Evolutionary conservation across 108 stramenopile species (phyloP), one percentile per base, ranked within the genome.

Genomic region (Schizochytrium sp.): DNA sequence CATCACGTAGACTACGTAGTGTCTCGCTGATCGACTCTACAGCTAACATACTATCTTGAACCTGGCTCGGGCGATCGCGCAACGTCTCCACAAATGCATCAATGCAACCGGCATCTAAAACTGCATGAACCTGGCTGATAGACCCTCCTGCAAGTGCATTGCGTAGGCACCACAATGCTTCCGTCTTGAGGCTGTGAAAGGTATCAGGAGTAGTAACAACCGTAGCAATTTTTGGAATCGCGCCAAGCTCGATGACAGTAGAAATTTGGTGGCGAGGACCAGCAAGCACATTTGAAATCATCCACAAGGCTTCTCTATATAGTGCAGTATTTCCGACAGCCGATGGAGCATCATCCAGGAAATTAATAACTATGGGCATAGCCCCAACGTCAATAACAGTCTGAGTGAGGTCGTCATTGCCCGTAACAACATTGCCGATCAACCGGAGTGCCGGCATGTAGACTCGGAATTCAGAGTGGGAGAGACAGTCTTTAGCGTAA

Each of bases 361-460:
- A 69, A 8, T 69, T 38, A 44, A 69, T 38, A 15, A 69, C 44
- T 38, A 44, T 2, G 15, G 64, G 64, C 19, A 69, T 7, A 44
- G 64, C 76, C n/a, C 28, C 28, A 0, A 55, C 0, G 47, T 83
- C 76, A 28, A 83, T 3, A 38, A 83, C 76, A 3, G 5, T 3
- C 28, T 83, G 76, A 5, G 76, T 83, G 17, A 55, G 76, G 8
- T 49, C 47, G 5, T 83, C 76, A 8, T 46, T 0, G 50, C 76
- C 76, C 76, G 76, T 2, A n/a, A 55, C 76, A 7, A 83, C 53
- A 28, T 83, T 83, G 13, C 76, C 76, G 13, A 83, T 47, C 0
- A 83, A 10, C 5, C 76, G 76, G 0, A 83, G 76, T 2, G 53
- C 19, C 12, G 76, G 47, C 64, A 69, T 69, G 64, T 69, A 69